Conservation (phyloP, 2,329 filamentous ascomycete species). For the Chaetomiaceae sp. region DNA sequence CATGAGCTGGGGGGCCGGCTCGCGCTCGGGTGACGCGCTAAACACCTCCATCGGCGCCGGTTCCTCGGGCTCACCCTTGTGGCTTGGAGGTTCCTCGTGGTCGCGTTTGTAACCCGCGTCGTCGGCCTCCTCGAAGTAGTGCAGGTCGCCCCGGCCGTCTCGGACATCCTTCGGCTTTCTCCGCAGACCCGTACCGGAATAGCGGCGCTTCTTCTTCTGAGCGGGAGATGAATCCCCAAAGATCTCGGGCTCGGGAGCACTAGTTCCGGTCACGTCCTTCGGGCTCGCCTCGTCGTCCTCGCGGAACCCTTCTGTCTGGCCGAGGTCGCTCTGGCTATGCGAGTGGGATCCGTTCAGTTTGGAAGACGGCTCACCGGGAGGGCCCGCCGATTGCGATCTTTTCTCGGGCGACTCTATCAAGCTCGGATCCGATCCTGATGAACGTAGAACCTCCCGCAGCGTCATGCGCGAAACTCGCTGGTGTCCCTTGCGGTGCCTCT, state of each 20-base stretch:
- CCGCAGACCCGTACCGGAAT: slow-evolving; percentile 80
- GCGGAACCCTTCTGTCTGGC: slow-evolving; percentile 7
- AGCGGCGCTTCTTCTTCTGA: slow-evolving; percentile 61
- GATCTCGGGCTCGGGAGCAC: slow-evolving; percentile 58
- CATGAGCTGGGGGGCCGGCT: neutral
- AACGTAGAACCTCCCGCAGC: slow-evolving; percentile 43
- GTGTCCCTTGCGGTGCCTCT: slow-evolving; percentile 68
- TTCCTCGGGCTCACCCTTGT: slow-evolving; percentile 39
- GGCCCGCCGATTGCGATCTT: slow-evolving; percentile 8
- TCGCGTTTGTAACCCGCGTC: slow-evolving; percentile 75
- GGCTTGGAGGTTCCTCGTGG: too few relatives aligned
- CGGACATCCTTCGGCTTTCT: slow-evolving; percentile 68
- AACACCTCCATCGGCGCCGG: slow-evolving; percentile 14
- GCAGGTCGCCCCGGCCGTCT: slow-evolving; percentile 68
- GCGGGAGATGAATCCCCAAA: slow-evolving; percentile 39
- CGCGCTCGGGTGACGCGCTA: slow-evolving; percentile 10
- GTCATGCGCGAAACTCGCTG: slow-evolving; percentile 46
- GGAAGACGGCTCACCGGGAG: slow-evolving; percentile 5
- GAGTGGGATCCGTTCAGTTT: slow-evolving; percentile 15
- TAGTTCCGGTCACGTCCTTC: slow-evolving; percentile 58
- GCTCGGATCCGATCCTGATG: slow-evolving; percentile 42
- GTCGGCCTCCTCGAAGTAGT: slow-evolving; percentile 86
- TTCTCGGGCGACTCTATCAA: slow-evolving; percentile 26
- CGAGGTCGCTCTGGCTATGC: slow-evolving; percentile 28
- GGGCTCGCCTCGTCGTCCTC: slow-evolving; percentile 37